Conservation (phyloP, 352 stramenopile species). For the Pythium pyrilobum region DNA sequence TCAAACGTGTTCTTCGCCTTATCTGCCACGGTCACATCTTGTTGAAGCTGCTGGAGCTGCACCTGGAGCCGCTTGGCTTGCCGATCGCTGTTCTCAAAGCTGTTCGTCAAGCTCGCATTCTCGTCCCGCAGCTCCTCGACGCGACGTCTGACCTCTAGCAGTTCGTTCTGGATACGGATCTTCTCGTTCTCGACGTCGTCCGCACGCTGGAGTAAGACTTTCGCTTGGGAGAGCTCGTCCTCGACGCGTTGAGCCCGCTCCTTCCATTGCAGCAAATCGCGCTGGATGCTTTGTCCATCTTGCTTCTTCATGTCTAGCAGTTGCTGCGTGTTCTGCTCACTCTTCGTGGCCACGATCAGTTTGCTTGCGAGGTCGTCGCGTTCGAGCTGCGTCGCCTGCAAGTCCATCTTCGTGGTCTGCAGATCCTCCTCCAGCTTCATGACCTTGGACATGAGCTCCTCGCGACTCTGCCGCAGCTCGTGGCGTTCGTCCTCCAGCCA, state of each 20-base stretch:
- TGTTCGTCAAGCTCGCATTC: conserved; percentile 51
- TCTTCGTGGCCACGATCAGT: conserved; percentile 26
- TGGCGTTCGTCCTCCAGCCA: conserved; percentile 68
- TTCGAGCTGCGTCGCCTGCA: conserved; percentile 34
- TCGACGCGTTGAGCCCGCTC: conserved; percentile 8
- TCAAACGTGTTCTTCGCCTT: conserved; percentile 30
- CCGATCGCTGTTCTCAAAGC: conserved; percentile 39
- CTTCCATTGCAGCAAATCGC: conserved; percentile 39
- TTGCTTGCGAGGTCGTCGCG: conserved; percentile 47
- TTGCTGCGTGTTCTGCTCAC: conserved; percentile 33
- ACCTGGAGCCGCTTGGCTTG: conserved; percentile 39
- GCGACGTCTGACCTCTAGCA: conserved; percentile 42
- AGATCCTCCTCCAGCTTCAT: conserved; percentile 57
- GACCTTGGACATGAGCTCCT: conserved; percentile 49
- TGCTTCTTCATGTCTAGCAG: conserved; percentile 56
- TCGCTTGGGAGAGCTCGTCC: conserved; percentile 37
- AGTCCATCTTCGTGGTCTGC: conserved; percentile 30
- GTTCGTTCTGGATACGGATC: conserved; percentile 55
- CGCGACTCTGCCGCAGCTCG: conserved; percentile 44
- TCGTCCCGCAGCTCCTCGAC: conserved; percentile 66
- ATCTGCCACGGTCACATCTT: conserved; percentile 25
- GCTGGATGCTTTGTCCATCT: conserved; percentile 33
- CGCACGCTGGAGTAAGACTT: conserved; percentile 34
- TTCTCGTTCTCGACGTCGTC: conserved; percentile 68
- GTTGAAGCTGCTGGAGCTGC: conserved; percentile 47